Conservation (phyloP, 2,329 filamentous ascomycete genomes). For the Chaetoscypha palmicola region DNA sequence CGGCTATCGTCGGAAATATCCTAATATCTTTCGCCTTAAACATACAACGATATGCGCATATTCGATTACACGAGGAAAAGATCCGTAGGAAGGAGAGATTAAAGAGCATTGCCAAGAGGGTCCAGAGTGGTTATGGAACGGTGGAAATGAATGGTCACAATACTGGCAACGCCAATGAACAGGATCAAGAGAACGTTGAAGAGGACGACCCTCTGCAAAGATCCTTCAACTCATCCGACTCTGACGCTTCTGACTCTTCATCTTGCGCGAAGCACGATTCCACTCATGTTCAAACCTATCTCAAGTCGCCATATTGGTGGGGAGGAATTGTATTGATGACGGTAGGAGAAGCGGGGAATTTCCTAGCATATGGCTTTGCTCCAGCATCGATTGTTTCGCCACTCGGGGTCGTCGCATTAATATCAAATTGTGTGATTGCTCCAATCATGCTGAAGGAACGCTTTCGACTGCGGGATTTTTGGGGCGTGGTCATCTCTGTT, state of each 20-base stretch:
- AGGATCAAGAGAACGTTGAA: constrained; percentile 31
- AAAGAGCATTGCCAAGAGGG: constrained; percentile 38
- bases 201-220: constrained; percentile 47
- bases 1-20: constrained; percentile 86
- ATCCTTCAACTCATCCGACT: constrained; percentile 42
- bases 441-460: constrained; percentile 88
- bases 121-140: constrained; percentile 38
- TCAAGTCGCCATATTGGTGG: constrained; percentile 96
- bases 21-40: constrained; percentile 94
- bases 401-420: constrained; percentile 88
- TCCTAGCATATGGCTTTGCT: constrained; percentile 94
- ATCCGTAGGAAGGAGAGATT: constrained; percentile 49
- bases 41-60: constrained; percentile 92
- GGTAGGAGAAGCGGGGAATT: constrained; percentile 90
- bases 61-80: constrained; percentile 68
- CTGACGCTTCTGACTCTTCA: constrained; percentile 33
- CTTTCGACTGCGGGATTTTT: constrained; percentile 77
- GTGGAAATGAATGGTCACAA: constrained; percentile 29
- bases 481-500: constrained; percentile 82
- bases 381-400: constrained; percentile 96
- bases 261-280: constrained; percentile 37
- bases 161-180: constrained; percentile 13
- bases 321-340: constrained; percentile 86
- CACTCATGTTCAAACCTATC: constrained; percentile 49
- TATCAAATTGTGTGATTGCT: constrained; percentile 95